A percentile compares a stretch with the other conserved stretches of the same genome.
Conservation (phyloP, 2,329 filamentous ascomycete genomes). For the Aspergillus pseudoviridinutans region DNA sequence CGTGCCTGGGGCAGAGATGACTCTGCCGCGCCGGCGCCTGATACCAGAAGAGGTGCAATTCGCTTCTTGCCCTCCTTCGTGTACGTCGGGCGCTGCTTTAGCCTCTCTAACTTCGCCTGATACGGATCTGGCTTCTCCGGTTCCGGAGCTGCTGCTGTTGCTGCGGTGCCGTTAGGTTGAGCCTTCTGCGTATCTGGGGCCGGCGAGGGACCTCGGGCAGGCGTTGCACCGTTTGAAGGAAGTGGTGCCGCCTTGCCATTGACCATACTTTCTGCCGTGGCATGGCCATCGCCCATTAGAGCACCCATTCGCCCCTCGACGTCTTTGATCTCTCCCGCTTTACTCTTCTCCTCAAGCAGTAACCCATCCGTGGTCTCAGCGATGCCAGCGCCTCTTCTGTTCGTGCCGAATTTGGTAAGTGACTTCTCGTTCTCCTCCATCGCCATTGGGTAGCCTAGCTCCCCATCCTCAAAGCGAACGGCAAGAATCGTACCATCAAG, state of each 20-base stretch:
- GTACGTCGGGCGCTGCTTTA: slow-evolving; percentile 90
- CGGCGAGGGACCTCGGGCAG: slow-evolving; percentile 31
- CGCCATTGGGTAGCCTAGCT: slow-evolving; percentile 83
- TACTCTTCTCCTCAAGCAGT: slow-evolving; percentile 83
- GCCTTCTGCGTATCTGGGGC: slow-evolving; percentile 29
- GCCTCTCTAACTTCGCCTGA: slow-evolving; percentile 57
- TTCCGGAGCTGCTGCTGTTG: slow-evolving; percentile 30
- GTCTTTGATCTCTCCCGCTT: slow-evolving; percentile 81
- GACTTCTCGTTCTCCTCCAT: slow-evolving; percentile 88
- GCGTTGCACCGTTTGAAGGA: slow-evolving; percentile 44
- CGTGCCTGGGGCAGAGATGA: slow-evolving; percentile 87
- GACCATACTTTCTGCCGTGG: slow-evolving; percentile 49
- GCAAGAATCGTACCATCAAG: slow-evolving; percentile 85
- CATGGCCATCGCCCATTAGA: slow-evolving; percentile 81
- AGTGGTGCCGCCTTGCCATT: slow-evolving; percentile 43
- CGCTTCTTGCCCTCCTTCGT: slow-evolving; percentile 97
- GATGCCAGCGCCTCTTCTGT: slow-evolving; percentile 82
- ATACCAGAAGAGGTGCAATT: slow-evolving; percentile 86
- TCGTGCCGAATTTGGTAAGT: slow-evolving; percentile 86
- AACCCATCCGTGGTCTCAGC: slow-evolving; percentile 89
- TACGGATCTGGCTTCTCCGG: slow-evolving; percentile 50
- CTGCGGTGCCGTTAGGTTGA: slow-evolving; percentile 34
- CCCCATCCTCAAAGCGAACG: slow-evolving; percentile 76
- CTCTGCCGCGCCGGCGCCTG: slow-evolving; percentile 78
- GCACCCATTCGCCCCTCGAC: slow-evolving; percentile 96